Conservation (phyloP, 2,329 filamentous ascomycete genomes). For the Periconia macrospinosa region DNA sequence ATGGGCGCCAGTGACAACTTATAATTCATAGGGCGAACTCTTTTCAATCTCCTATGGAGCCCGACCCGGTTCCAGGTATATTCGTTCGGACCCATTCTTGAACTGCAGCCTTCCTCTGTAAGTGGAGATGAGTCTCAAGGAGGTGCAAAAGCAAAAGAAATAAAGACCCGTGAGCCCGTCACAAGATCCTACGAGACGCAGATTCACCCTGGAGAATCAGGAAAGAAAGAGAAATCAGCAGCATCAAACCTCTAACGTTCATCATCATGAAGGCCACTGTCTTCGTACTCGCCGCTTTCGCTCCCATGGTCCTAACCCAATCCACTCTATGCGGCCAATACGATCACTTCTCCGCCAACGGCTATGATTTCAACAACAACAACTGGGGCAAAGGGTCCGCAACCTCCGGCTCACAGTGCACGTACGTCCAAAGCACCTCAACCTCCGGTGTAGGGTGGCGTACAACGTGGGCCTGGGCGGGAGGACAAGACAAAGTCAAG, state of each 20-base stretch:
- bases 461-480: conserved; percentile 20
- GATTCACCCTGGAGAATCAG: too few relatives aligned
- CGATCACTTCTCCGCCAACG: conserved; percentile 20
- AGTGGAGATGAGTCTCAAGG: too few relatives aligned
- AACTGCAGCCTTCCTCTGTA: too few relatives aligned
- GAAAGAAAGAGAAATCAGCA: neutral
- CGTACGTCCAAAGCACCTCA: conserved; percentile 19
- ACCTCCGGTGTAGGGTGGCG: conserved; percentile 17
- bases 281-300: neutral
- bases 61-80: too few relatives aligned
- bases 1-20: too few relatives aligned
- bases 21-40: too few relatives aligned
- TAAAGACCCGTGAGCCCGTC: too few relatives aligned
- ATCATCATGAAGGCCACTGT: neutral
- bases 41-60: too few relatives aligned
- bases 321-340: conserved; percentile 21
- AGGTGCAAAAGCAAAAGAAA: too few relatives aligned
- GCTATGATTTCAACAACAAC: conserved; percentile 29
- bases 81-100: too few relatives aligned
- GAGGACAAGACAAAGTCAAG: conserved; percentile 26
- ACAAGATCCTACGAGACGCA: neutral
- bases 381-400: conserved; percentile 22
- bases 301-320: neutral
- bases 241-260: neutral
- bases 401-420: conserved; percentile 23